phyloP scores from a whole-genome alignment of 331 rosid genomes.

The Pyracantha coccinea region DNA sequence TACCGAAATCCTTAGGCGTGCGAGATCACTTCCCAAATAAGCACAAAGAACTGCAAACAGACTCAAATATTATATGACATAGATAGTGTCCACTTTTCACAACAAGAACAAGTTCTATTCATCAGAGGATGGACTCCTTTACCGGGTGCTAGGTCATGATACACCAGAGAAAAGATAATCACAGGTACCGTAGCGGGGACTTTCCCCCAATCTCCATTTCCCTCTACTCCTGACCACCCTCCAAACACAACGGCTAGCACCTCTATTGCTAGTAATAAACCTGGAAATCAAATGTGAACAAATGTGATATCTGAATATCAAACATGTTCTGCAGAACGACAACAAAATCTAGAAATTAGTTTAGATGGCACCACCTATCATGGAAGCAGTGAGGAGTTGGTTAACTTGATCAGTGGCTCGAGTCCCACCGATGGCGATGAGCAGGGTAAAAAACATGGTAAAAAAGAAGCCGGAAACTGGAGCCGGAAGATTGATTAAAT shows the following conservation, averaged over 20 bases:
- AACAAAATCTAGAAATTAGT: neutral
- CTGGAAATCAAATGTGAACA: constrained; percentile 25
- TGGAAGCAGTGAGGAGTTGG: constrained; percentile 60
- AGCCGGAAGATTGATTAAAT: constrained; percentile 49
- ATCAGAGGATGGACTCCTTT: neutral
- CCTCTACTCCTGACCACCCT: constrained; percentile 53
- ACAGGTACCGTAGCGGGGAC: constrained; percentile 48
- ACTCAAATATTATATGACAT: neutral
- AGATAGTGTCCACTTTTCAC: neutral
- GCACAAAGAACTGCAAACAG: constrained; percentile 64
- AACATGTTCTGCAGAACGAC: neutral
- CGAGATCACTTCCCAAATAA: constrained; percentile 63
- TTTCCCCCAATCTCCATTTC: constrained; percentile 45
- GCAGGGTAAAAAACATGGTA: constrained; percentile 45
- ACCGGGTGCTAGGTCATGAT: constrained; percentile 75
- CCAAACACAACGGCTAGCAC: constrained; percentile 40
- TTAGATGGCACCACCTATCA: constrained; percentile 39
- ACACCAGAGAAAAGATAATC: constrained; percentile 55
- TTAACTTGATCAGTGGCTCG: constrained; percentile 49
- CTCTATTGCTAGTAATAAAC: constrained; percentile 57
- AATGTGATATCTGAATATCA: neutral
- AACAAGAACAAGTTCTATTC: neutral
- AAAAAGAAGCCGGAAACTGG: constrained; percentile 48
- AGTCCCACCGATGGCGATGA: constrained; percentile 55
- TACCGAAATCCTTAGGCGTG: constrained; percentile 51